A percentile compares a stretch with the other conserved stretches of the same genome.
Evolutionary conservation across 768 basidiomycete species (phyloP).

Genomic region (Mycena galericulata): DNA sequence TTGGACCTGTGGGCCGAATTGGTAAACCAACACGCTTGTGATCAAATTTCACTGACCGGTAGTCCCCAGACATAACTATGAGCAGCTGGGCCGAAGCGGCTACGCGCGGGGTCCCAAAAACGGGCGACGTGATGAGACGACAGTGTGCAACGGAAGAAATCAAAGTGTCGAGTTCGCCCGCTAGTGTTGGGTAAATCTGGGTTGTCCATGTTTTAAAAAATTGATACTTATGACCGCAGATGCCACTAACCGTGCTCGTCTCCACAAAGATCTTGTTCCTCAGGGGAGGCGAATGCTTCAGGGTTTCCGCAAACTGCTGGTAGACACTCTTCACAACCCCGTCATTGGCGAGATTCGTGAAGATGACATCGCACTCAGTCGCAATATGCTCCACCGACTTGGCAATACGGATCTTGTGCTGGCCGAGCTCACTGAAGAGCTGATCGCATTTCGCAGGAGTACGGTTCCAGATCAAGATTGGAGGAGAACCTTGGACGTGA

Average conservation of each 20-base stretch:
- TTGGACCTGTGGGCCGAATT: constrained; percentile 58
- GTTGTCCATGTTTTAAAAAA: too few relatives aligned
- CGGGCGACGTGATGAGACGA: constrained; percentile 79
- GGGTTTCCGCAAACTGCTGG: constrained; percentile 65
- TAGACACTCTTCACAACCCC: constrained; percentile 75
- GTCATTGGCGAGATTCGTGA: constrained; percentile 82
- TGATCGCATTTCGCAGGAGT: constrained; percentile 68
- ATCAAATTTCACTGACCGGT: constrained; percentile 43
- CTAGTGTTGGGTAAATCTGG: constrained; percentile 67
- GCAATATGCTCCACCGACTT: constrained; percentile 69
- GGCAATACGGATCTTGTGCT: constrained; percentile 66
- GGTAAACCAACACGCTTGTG: neutral
- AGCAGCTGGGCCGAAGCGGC: constrained; percentile 77
- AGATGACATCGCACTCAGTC: constrained; percentile 75
- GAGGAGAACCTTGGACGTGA: constrained; percentile 51
- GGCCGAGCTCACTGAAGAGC: constrained; percentile 67
- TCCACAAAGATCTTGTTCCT: constrained; percentile 85
- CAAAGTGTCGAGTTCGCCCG: constrained; percentile 77
- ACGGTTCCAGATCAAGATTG: constrained; percentile 85
- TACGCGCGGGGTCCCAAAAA: constrained; percentile 78
- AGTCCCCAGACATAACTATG: constrained; percentile 84
- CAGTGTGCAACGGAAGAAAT: constrained; percentile 69
- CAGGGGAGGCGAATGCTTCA: constrained; percentile 61
- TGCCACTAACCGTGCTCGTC: constrained; percentile 83
- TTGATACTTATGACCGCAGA: too few relatives aligned